phyloP scores from a whole-genome alignment of 345 rosid genomes.

The Clarkia xantiana region DNA sequence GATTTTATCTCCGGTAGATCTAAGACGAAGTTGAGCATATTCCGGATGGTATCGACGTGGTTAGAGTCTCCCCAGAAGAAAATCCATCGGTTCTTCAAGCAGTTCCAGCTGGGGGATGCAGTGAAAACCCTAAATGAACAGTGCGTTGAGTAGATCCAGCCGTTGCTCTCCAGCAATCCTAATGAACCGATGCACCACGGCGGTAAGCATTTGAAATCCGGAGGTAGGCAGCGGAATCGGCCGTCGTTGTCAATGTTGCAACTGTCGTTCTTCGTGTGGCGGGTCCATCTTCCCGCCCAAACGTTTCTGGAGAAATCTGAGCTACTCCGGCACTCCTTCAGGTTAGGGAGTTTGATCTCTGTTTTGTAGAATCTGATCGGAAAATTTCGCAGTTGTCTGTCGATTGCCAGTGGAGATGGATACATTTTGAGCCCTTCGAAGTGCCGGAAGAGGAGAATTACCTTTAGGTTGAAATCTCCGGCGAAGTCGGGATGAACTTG shows the following conservation, averaged over 20 bases:
- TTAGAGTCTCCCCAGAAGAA: conserved; percentile 99
- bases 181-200: conserved; percentile 84
- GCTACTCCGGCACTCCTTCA: conserved; percentile 25
- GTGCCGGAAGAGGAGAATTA: conserved; percentile 61
- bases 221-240: conserved; percentile 52
- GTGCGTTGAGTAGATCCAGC: conserved; percentile 89
- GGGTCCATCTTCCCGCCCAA: conserved; percentile 92
- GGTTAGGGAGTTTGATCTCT: conserved; percentile 25
- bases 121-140: conserved; percentile 60
- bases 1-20: conserved; percentile 46
- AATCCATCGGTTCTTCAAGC: conserved; percentile 65
- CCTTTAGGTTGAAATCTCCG: conserved; percentile 56
- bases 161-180: conserved; percentile 77
- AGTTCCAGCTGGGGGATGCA: conserved; percentile 55
- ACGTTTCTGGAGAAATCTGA: conserved; percentile 49
- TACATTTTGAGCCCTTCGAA: conserved; percentile 66
- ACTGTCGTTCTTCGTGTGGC: conserved; percentile 51
- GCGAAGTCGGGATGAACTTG: conserved; percentile 86
- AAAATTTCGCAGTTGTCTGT: conserved; percentile 35
- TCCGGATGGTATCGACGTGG: conserved; percentile 88
- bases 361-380: conserved; percentile 29
- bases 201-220: conserved; percentile 44
- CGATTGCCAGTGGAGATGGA: conserved; percentile 40
- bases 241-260: conserved; percentile 64
- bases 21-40: conserved; percentile 65